phyloP scores from a whole-genome alignment of 139 green algal species.

The Chlamydomonas eustigma region DNA sequence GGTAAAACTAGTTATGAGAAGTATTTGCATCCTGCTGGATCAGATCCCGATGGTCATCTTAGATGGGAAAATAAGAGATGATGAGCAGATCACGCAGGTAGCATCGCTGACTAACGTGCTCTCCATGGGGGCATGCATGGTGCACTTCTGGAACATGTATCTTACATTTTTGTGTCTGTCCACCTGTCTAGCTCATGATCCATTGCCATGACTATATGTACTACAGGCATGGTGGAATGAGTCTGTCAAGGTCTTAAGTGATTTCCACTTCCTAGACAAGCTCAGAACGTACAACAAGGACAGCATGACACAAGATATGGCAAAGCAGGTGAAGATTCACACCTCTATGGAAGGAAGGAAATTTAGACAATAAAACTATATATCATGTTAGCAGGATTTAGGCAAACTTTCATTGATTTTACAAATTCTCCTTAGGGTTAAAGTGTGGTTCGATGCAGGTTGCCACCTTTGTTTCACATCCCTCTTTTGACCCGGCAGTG shows the following conservation, averaged over 20 bases:
- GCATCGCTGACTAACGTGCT: too few relatives aligned
- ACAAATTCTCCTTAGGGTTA: too few relatives aligned
- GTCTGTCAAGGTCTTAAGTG: slow-evolving; percentile 40
- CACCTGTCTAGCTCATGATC: too few relatives aligned
- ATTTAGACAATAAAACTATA: too few relatives aligned
- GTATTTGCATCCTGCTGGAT: slow-evolving; percentile 13
- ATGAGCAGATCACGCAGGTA: background rate
- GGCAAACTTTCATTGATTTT: too few relatives aligned
- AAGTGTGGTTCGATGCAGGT: too few relatives aligned
- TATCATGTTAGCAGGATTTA: too few relatives aligned
- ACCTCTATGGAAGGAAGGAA: too few relatives aligned
- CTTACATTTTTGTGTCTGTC: background rate
- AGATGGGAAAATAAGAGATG: background rate
- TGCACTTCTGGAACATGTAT: background rate
- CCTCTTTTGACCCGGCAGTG: slow-evolving; percentile 26
- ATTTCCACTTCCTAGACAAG: slow-evolving; percentile 52
- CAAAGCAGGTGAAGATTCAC: slow-evolving; percentile 40
- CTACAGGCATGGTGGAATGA: slow-evolving; percentile 51
- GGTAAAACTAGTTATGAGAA: background rate
- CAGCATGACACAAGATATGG: slow-evolving; percentile 42
- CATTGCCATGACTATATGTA: background rate
- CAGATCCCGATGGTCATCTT: slow-evolving; percentile 16
- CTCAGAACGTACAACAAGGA: slow-evolving; percentile 61
- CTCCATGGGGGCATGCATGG: too few relatives aligned
- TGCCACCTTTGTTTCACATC: slow-evolving; percentile 22